Evolutionary conservation across 2,329 filamentous ascomycete species (phyloP).

Genomic region (Phoma sp.): DNA sequence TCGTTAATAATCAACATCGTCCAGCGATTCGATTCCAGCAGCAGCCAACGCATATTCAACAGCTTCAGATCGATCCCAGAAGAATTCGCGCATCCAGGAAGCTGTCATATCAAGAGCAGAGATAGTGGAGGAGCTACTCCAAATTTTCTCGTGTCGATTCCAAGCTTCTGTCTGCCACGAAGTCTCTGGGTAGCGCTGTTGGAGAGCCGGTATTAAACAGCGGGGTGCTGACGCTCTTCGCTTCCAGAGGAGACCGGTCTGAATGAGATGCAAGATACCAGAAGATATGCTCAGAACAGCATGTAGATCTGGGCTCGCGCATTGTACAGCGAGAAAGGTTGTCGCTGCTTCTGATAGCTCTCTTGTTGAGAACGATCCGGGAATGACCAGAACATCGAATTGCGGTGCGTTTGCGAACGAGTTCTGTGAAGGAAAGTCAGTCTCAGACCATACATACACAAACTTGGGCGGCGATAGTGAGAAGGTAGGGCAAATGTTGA

Average conservation of each 20-base stretch:
- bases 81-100: conserved; percentile 46
- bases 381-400: conserved; percentile 45
- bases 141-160: conserved; percentile 41
- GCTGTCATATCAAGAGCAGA: conserved; percentile 43
- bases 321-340: conserved; percentile 37
- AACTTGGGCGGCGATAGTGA: conserved; percentile 12
- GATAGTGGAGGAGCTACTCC: conserved; percentile 42
- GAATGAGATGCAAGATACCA: conserved; percentile 37
- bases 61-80: conserved; percentile 44
- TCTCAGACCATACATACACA: background rate
- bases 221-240: conserved; percentile 37
- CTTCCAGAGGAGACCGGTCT: conserved; percentile 36
- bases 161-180: conserved; percentile 39
- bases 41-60: conserved; percentile 38
- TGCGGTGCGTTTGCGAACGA: conserved; percentile 44
- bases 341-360: conserved; percentile 31
- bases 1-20: conserved; percentile 32
- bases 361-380: conserved; percentile 36
- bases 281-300: conserved; percentile 44
- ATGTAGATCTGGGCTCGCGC: conserved; percentile 28
- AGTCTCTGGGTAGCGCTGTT: conserved; percentile 37
- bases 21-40: conserved; percentile 36
- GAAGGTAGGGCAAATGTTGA: conserved; percentile 36
- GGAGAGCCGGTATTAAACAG: conserved; percentile 33
- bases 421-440: conserved; percentile 41